Conservation (phyloP, 805 yeast species). For the Candida adriatica region DNA sequence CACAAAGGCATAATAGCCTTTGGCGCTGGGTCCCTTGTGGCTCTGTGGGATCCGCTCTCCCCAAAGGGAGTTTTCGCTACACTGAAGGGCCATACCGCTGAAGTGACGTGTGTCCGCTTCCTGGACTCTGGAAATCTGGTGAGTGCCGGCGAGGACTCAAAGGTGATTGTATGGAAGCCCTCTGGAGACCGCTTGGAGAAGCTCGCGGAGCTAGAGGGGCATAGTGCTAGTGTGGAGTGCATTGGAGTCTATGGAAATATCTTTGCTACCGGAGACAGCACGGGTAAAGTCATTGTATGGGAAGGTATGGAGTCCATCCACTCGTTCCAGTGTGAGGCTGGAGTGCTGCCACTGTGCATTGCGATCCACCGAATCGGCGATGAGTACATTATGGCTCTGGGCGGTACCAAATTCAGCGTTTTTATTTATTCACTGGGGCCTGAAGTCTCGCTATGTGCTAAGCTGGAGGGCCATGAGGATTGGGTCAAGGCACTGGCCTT, state of each 20-base stretch:
- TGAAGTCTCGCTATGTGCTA: constrained; percentile 36
- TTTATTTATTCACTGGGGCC: constrained; percentile 35
- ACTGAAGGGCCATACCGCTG: constrained; percentile 52
- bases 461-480: constrained; percentile 87
- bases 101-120: constrained; percentile 63
- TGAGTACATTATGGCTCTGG: constrained; percentile 52
- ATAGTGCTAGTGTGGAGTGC: constrained; percentile 46
- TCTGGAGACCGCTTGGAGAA: constrained; percentile 14
- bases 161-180: constrained; percentile 51
- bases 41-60: constrained; percentile 58
- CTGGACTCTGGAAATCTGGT: constrained; percentile 40
- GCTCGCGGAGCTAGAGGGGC: constrained; percentile 29
- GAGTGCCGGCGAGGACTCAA: constrained; percentile 63
- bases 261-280: constrained; percentile 57
- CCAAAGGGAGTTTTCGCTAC: constrained; percentile 45
- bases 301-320: constrained; percentile 25
- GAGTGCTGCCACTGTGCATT: constrained; percentile 43
- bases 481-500: constrained; percentile 81
- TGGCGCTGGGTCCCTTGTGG: constrained; percentile 62
- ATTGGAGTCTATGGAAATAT: constrained; percentile 34
- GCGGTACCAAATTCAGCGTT: constrained; percentile 57
- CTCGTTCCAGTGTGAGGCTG: constrained; percentile 31
- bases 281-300: constrained; percentile 55
- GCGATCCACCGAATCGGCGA: constrained; percentile 26
- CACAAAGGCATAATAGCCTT: constrained; percentile 46